Percentiles rank a stretch among this genome's conserved stretches.
Evolutionary conservation across 2,329 filamentous ascomycete genomes (phyloP).

Genomic region (Aspergillus sojae): DNA sequence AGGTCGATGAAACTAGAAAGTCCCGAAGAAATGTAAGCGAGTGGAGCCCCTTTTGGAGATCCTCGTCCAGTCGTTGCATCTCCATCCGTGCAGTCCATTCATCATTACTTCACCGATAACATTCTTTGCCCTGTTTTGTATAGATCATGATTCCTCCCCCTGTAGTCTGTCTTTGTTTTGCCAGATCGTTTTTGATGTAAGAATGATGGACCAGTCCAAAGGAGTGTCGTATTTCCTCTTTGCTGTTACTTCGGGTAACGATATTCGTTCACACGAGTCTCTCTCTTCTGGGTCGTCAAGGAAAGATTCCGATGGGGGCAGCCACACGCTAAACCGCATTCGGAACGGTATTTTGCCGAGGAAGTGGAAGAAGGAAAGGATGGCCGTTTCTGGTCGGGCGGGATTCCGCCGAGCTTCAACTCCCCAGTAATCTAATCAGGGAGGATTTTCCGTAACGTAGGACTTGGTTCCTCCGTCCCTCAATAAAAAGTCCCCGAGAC

Average conservation of each 20-base stretch:
- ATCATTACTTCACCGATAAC: neutral
- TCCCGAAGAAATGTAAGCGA: conserved; percentile 21
- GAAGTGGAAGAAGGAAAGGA: neutral
- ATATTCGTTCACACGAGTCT: too few relatives aligned
- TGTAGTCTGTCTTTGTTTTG: too few relatives aligned
- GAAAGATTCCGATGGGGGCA: conserved; percentile 1
- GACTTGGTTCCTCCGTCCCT: too few relatives aligned
- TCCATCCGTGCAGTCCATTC: neutral
- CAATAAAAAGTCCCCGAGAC: too few relatives aligned
- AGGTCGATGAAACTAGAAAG: conserved; percentile 22
- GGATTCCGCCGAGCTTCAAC: neutral
- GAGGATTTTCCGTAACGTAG: neutral
- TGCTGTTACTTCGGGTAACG: too few relatives aligned
- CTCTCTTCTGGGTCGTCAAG: neutral
- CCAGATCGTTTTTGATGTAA: too few relatives aligned
- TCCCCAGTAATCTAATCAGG: neutral
- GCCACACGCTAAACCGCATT: neutral
- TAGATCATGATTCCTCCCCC: too few relatives aligned
- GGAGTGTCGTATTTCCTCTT: too few relatives aligned
- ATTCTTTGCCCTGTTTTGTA: too few relatives aligned
- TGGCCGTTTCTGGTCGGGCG: neutral
- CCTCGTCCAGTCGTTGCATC: neutral
- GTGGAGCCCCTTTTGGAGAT: conserved; percentile 20
- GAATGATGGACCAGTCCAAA: too few relatives aligned
- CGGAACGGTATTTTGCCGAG: conserved; percentile 6